Base-by-base conservation (phyloP, 2,329 filamentous ascomycete species). In the Botryotinia narcissicola region DNA sequence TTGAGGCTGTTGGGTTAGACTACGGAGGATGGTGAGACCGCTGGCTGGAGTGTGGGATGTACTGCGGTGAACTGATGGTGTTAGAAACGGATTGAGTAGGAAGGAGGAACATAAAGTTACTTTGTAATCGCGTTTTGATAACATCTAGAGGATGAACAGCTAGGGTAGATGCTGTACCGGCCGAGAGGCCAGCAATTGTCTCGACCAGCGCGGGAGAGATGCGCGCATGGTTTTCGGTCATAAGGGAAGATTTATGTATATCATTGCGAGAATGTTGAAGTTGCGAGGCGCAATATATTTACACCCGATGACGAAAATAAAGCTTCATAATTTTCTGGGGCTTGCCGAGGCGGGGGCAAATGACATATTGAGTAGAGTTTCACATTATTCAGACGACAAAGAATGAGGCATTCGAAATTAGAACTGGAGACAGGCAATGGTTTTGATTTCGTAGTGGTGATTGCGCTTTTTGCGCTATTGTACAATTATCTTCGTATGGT, bases 71-170 rank as follows among this genome's bases (percentile, higher is more conserved):
- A 90, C 88, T 88, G 35, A 60, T 42, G n/a, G 1, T 74, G 76
- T 74, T 68, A 64, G 63, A 1, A 44, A 42, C 32, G 10, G n/a
- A 48, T n/a, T 20, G 44, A 44, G n/a, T 83, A 77, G 88, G 85
- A 85, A 42, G 42, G 35, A 48, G 46, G 42, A 73, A 73, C 48
- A 42, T 48, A 29, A 44, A 51, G 40, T 84, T 84, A 94, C 93
- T 91, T 85, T 99, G 96, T 81, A 99, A 90, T 76, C 96, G 92
- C 75, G 95, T 98, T 87, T 99, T 99, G 81, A 98, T 91, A 76
- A 99, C 91, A 84, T 99, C 96, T 74, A 99, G 89, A 46, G 96
- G 96, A 81, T 98, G 95, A 70, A 96, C 92, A 73, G 90, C 91
- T 67, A 98, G 87, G 37, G 96, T 98, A 71, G 95, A 92, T 78